phyloP scores from a whole-genome alignment of 306 rosid genomes.

The Quercus engelmannii region DNA sequence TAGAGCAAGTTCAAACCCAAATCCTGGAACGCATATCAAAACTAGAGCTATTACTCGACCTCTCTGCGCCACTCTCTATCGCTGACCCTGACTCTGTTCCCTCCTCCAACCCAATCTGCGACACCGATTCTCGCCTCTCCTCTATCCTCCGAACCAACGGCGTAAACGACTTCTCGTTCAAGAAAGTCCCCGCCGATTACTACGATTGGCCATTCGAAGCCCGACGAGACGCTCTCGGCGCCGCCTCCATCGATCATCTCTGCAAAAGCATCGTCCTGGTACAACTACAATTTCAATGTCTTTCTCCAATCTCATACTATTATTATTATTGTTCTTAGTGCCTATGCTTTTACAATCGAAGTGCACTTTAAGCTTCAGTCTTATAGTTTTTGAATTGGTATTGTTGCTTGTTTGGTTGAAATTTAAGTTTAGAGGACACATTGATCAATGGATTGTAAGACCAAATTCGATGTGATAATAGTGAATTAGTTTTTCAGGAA shows the following conservation, averaged over 20 bases:
- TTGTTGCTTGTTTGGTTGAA: neutral
- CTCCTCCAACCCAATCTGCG: conserved; percentile 6
- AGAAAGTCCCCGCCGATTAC: conserved; percentile 64
- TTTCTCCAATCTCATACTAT: neutral
- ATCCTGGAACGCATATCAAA: conserved; percentile 46
- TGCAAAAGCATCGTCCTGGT: conserved; percentile 96
- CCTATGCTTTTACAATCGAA: neutral
- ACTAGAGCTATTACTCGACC: conserved; percentile 36
- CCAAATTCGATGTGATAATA: neutral
- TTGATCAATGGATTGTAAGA: neutral
- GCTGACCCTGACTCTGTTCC: neutral
- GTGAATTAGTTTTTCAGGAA: neutral
- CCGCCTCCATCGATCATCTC: conserved; percentile 74
- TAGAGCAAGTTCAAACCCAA: conserved; percentile 48
- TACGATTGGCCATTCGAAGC: conserved; percentile 82
- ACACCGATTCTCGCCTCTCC: conserved; percentile 67
- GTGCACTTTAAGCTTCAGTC: neutral
- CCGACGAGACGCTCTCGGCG: conserved; percentile 63
- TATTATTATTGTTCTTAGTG: neutral
- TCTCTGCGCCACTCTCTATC: conserved; percentile 11
- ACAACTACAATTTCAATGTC: neutral
- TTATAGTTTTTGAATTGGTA: neutral
- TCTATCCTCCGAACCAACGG: conserved; percentile 48
- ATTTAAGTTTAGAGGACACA: neutral
- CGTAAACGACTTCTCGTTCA: conserved; percentile 68